Base-by-base conservation (phyloP, 108 stramenopile species). In the Chaetoceros muelleri region DNA sequence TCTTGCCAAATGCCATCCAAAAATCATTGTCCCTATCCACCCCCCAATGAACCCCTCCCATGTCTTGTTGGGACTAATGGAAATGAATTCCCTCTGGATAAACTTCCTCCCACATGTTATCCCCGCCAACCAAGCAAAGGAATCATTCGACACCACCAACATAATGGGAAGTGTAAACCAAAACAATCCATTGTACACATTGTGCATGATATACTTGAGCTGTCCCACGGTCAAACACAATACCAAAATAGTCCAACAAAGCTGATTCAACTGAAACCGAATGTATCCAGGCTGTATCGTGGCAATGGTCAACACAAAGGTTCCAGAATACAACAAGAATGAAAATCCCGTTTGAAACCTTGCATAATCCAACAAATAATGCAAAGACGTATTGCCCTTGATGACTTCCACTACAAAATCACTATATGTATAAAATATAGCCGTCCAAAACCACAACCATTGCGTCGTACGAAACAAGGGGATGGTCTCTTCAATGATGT, bases 21-120 rank as follows among this genome's bases (percentile, higher is more conserved):
- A 69, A 25, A 96, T 54, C 46, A 98, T 56, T 29, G 98, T 99
- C 52, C 79, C 91, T 24, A 98, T 62, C 10, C 87, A 79, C 5
- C 92, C 97, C 18, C 95, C 95, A 24, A 95, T 75, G 70, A 95
- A 95, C 3, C 85, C 87, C 62, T 99, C 98, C 97, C 96, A 97
- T 7, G 98, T 99, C 72, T 99, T 96, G 57, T 96, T 95, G 46
- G 96, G 96, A 24, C 76, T 80, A 40, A 97, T 73, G 50, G 61
- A 58, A 52, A 96, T 85, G 61, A 99, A 95, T 8, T 89, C 81
- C 44, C 79, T 68, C 25, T 73, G 69, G 51, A 99, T 82, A 57
- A 97, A 94, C 60, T 95, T 96, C 44, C 93, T 69, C 23, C 99
- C 99, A 31, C 82, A 81, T 0, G 78, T 89, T 16, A 95, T 89